Evolutionary conservation across 2,329 filamentous ascomycete species (phyloP).

Genomic region (Dothideomycetidae sp.): DNA sequence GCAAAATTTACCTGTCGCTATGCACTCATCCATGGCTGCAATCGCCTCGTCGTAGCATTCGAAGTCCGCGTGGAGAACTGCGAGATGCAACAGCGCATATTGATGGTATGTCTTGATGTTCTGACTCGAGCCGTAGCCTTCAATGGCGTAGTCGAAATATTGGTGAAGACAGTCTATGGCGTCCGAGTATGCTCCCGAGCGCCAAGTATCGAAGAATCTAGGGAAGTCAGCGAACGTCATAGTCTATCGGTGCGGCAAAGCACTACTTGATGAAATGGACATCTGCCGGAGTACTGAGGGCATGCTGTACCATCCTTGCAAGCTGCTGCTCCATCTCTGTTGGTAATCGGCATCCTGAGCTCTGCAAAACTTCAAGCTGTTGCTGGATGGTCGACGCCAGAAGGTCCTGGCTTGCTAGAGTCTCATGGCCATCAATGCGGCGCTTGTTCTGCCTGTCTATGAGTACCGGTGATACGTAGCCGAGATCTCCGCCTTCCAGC

Average conservation of each 20-base stretch:
- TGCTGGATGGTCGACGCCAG: conserved; percentile 72
- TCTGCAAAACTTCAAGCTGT: conserved; percentile 77
- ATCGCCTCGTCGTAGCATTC: conserved; percentile 81
- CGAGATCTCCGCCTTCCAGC: conserved; percentile 5
- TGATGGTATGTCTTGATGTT: conserved; percentile 79
- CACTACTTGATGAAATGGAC: conserved; percentile 62
- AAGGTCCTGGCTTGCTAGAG: conserved; percentile 57
- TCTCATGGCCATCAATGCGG: conserved; percentile 15
- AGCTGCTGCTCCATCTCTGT: conserved; percentile 59
- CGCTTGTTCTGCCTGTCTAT: conserved; percentile 11
- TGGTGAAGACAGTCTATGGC: conserved; percentile 84
- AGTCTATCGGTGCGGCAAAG: background rate
- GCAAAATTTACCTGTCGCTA: conserved; percentile 48
- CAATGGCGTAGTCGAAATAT: conserved; percentile 80
- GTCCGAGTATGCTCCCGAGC: conserved; percentile 74
- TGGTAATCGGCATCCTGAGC: conserved; percentile 64
- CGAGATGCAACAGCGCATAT: conserved; percentile 84
- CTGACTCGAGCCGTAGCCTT: conserved; percentile 48
- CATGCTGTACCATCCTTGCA: conserved; percentile 48
- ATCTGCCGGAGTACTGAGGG: conserved; percentile 54
- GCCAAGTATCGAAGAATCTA: conserved; percentile 84
- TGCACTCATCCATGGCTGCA: conserved; percentile 87
- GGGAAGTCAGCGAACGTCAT: too few relatives aligned
- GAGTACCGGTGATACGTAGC: conserved; percentile 14
- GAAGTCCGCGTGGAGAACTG: conserved; percentile 88